Conservation (phyloP, 805 yeast genomes). For the Sungouiella blattae region DNA sequence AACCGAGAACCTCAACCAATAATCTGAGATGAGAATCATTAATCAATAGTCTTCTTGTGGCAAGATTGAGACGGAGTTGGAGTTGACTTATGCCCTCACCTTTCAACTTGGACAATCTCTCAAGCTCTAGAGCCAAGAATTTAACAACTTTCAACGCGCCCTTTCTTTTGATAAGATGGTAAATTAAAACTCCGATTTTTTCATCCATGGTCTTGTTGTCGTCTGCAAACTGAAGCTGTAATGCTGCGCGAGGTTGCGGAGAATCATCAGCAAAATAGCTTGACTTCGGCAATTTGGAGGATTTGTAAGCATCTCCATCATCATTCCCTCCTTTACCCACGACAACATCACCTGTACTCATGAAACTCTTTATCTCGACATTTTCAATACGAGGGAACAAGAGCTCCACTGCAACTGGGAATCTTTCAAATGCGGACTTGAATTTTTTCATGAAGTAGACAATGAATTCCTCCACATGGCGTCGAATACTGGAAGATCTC, state of each 20-base stretch:
- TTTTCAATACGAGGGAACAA: constrained; percentile 58
- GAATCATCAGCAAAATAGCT: constrained; percentile 15
- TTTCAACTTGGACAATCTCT: constrained; percentile 20
- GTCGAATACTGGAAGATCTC: constrained; percentile 42
- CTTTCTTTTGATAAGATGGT: constrained; percentile 43
- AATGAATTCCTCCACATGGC: constrained; percentile 63
- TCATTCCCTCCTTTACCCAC: constrained; percentile 1
- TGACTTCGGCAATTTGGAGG: constrained; percentile 3
- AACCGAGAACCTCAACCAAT: constrained; percentile 45
- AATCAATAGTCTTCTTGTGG: constrained; percentile 29
- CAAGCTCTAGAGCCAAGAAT: constrained; percentile 41
- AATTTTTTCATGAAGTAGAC: constrained; percentile 60
- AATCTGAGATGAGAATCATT: constrained; percentile 49
- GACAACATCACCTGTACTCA: constrained; percentile 57
- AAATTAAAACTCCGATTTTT: constrained; percentile 48
- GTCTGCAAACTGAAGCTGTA: constrained; percentile 31
- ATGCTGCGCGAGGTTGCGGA: constrained; percentile 30
- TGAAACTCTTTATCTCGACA: constrained; percentile 45
- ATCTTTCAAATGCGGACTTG: constrained; percentile 43
- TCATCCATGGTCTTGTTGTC: constrained; percentile 37
- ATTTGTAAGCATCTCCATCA: constrained; percentile 2
- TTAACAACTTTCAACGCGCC: constrained; percentile 30
- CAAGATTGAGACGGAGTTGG: constrained; percentile 11
- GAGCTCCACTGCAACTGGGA: constrained; percentile 63
- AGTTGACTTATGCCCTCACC: neutral